phyloP scores from a whole-genome alignment of 208 protist genomes.

The Leptomonas seymouri region DNA sequence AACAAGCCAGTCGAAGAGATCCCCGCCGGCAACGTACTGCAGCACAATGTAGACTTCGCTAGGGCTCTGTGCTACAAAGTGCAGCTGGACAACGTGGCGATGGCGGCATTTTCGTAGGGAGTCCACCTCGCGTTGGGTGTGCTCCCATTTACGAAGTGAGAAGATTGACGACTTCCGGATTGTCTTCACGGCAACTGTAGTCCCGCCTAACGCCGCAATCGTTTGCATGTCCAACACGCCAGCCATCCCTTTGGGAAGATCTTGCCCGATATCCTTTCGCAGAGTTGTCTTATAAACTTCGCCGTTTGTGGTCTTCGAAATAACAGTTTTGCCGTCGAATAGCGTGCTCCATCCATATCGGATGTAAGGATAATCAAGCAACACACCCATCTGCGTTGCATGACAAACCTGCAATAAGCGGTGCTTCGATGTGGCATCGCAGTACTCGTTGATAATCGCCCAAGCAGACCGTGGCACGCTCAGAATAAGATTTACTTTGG shows the following conservation, averaged over 20 bases:
- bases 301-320: slow-evolving; percentile 53
- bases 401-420: slow-evolving; percentile 47
- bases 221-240: slow-evolving; percentile 10
- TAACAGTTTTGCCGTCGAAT: slow-evolving; percentile 46
- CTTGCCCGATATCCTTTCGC: slow-evolving; percentile 23
- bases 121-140: slow-evolving; percentile 53
- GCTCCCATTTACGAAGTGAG: slow-evolving; percentile 48
- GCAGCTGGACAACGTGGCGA: slow-evolving; percentile 54
- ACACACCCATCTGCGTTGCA: slow-evolving; percentile 44
- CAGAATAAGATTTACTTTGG: slow-evolving; percentile 29
- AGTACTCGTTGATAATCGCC: slow-evolving; percentile 42
- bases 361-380: slow-evolving; percentile 44
- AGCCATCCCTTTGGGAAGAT: background rate
- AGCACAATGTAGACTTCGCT: slow-evolving; percentile 61
- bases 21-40: slow-evolving; percentile 45
- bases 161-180: slow-evolving; percentile 59
- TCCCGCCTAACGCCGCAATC: slow-evolving; percentile 19
- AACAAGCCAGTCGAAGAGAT: slow-evolving; percentile 69
- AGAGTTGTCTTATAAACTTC: slow-evolving; percentile 42
- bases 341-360: slow-evolving; percentile 45
- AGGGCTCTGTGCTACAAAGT: slow-evolving; percentile 49
- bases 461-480: slow-evolving; percentile 32
- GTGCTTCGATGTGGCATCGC: slow-evolving; percentile 29
- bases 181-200: slow-evolving; percentile 51
- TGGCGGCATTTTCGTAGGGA: slow-evolving; percentile 40